These are phyloP conservation scores for Daldinia vernicosa DNA, from an alignment of 495 filamentous ascomycete genomes.

Conservation along the genomic window DNA sequence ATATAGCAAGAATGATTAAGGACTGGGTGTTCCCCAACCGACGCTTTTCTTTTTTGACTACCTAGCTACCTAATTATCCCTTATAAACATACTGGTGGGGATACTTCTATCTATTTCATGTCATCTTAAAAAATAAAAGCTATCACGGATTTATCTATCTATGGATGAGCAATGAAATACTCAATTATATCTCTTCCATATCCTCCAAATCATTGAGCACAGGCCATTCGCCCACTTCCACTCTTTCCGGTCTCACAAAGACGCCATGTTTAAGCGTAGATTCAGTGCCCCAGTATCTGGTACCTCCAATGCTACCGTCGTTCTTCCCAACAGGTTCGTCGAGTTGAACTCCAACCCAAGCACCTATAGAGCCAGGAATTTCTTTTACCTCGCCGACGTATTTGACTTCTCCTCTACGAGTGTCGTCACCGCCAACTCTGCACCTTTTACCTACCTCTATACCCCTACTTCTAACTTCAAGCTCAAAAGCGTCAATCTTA, in stretches of 20 bases:
- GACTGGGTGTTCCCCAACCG: not conserved
- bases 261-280: conserved; percentile 74
- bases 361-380: conserved; percentile 74
- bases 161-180: not conserved
- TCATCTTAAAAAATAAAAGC: no score
- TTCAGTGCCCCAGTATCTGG: conserved; percentile 76
- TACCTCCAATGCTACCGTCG: conserved; percentile 82
- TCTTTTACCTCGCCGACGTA: conserved; percentile 84
- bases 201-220: conserved; percentile 78
- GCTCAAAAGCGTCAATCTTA: conserved; percentile 70
- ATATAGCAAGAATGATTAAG: no score
- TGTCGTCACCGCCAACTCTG: conserved; percentile 69
- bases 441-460: conserved; percentile 73
- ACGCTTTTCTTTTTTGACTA: not conserved
- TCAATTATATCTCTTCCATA: conserved; percentile 72
- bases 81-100: not conserved
- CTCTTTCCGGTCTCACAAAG: conserved; percentile 88
- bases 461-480: conserved; percentile 72
- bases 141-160: not conserved
- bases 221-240: conserved; percentile 89
- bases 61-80: not conserved
- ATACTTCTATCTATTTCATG: not conserved
- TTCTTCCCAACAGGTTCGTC: conserved; percentile 93
- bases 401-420: conserved; percentile 81
- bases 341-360: conserved; percentile 86